Percentiles rank a stretch among this genome's conserved stretches.
Evolutionary conservation across 495 filamentous ascomycete species (phyloP).

Genomic region (Penicillium argentinense): DNA sequence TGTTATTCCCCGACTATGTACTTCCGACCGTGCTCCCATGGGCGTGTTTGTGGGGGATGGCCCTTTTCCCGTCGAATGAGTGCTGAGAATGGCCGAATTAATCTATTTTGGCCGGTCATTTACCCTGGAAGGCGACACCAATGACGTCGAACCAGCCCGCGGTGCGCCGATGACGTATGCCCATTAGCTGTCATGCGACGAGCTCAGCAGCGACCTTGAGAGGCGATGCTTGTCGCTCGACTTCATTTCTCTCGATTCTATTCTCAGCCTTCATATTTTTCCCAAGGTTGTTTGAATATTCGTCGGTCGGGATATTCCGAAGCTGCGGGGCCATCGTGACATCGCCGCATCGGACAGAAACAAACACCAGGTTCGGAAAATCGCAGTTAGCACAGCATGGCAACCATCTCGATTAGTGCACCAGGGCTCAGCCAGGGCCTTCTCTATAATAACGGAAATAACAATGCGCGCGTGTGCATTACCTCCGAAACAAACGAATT

Average conservation of each 20-base stretch:
- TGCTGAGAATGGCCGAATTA: not conserved
- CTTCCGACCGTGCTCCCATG: too few species aligned
- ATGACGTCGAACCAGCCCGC: not conserved
- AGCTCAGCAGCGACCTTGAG: not conserved
- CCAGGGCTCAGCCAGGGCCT: conserved; percentile 36
- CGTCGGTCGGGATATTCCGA: not conserved
- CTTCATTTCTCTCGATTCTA: not conserved
- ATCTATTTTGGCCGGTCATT: not conserved
- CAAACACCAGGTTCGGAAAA: not conserved
- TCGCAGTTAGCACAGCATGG: conserved; percentile 26
- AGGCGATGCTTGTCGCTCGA: not conserved
- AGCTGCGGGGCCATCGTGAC: not conserved
- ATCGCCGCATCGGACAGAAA: too few species aligned
- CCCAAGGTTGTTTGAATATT: not conserved
- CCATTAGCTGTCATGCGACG: conserved; percentile 3
- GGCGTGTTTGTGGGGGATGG: not conserved
- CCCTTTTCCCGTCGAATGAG: not conserved
- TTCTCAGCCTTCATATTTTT: not conserved
- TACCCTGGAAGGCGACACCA: not conserved
- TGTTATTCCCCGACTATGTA: too few species aligned
- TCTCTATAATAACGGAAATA: conserved; percentile 40
- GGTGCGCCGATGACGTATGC: not conserved
- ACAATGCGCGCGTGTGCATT: conserved; percentile 59
- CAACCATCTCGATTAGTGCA: conserved; percentile 40
- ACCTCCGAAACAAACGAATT: conserved; percentile 63